Evolutionary conservation across 352 stramenopile species (phyloP), one percentile per base, ranked within the genome.

Genomic region (Globisporangium canariense): DNA sequence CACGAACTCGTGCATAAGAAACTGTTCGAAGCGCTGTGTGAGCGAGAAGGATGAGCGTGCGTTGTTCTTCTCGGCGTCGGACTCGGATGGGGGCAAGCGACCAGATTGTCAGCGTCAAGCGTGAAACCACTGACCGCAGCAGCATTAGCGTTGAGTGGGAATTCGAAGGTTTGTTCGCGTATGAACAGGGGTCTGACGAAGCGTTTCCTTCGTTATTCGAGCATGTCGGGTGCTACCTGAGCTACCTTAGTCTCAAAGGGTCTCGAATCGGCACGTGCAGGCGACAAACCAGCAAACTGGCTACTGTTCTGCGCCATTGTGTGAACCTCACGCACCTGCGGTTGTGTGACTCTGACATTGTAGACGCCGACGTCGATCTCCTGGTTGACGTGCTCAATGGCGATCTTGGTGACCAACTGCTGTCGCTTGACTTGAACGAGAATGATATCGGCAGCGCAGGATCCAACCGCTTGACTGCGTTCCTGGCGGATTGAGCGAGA

Each of bases 1-100:
- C 6, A 20, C 16, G 18, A 32, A 22, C n/a, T 38, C 20, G 20
- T 38, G 11, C 22, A n/a, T 3, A 10, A 34, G 25, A 50, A 38
- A 30, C 9, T 41, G 28, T 5, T 65, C 11, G 47, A 58, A 58
- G 59, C 20, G 38, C 56, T 62, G 1, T 30, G 36, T n/a, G 14
- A 62, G n/a, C 28, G 36, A 25, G 20, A 34, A 20, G 43, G 9
- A 6, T 62, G 38, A 38, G 14, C 28, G 43, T 62, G 56, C 9
- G 56, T 50, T 7, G 14, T 62, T n/a, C 0, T 62, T 3, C 56
- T 38, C 3, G 55, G 55, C 11, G 11, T 61, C 6, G n/a, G 36
- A 18, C 8, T 50, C 38, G 34, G 36, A 16, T 62, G 56, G 56
- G 56, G 22, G 32, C 36, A 30, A 28, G 25, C 38, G n/a, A 38